A percentile compares a stretch with the other conserved stretches of the same genome.
These are phyloP conservation scores for Aplosporella prunicola DNA, from an alignment of 2,329 filamentous ascomycete species.

Conservation along the genomic window DNA sequence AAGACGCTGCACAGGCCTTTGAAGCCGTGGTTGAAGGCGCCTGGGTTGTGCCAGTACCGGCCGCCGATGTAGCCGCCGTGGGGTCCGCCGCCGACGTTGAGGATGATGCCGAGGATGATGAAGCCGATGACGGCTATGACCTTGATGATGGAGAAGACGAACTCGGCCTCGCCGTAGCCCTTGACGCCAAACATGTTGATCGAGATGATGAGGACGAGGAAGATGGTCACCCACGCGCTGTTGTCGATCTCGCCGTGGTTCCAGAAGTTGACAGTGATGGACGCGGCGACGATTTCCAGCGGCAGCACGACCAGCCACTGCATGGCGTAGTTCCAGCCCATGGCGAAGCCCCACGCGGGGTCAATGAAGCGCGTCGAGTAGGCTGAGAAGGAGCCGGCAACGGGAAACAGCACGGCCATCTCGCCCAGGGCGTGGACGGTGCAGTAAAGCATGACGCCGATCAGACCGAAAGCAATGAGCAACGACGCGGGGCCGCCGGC, in stretches of 20 bases:
- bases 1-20: conserved; percentile 74
- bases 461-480: conserved; percentile 42
- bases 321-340: conserved; percentile 90
- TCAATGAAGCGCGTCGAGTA: conserved; percentile 90
- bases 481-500: conserved; percentile 29
- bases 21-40: conserved; percentile 77
- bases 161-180: conserved; percentile 84
- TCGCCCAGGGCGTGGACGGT: conserved; percentile 89
- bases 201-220: conserved; percentile 61
- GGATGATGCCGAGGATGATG: conserved; percentile 76
- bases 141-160: conserved; percentile 79
- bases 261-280: conserved; percentile 79
- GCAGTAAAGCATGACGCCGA: conserved; percentile 82
- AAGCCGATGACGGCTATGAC: conserved; percentile 79
- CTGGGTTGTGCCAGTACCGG: conserved; percentile 65
- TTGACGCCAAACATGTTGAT: conserved; percentile 88
- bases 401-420: conserved; percentile 80
- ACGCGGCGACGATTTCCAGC: conserved; percentile 77
- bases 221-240: conserved; percentile 68
- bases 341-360: conserved; percentile 88
- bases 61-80: conserved; percentile 67
- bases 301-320: conserved; percentile 82
- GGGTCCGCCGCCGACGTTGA: conserved; percentile 64
- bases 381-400: conserved; percentile 83
- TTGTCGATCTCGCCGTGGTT: conserved; percentile 41